Evolutionary conservation across 306 rosid genomes (phyloP), one percentile per base, ranked within the genome.

Genomic region (Comarum palustre): DNA sequence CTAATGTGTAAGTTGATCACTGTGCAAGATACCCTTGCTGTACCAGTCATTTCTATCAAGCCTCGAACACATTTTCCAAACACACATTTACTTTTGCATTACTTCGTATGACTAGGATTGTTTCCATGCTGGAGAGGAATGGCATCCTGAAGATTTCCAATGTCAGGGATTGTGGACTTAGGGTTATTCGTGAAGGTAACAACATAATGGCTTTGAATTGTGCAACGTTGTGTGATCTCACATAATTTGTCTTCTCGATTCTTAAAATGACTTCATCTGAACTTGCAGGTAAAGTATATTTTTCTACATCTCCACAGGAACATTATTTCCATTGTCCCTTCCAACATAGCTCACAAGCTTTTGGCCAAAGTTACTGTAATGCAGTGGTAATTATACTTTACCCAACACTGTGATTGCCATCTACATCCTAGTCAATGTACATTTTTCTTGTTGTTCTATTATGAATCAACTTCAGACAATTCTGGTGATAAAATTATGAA

Each of bases 151-250:
- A 84, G 85, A 87, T 94, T 68, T 96, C 99, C 31, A 94, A 86
- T 84, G 92, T 94, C 38, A 93, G 99, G 66, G 99, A 94, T 83
- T 89, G 97, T 85, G 93, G 97, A 76, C 81, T 94, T 66, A 87
- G 82, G 77, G 41, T 88, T 81, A 84, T 94, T 64, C 95, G 96
- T 46, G 83, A 79, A 68, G 97, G 99, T 92, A 84, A 76, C 12
- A 48, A 71, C 78, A 59, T 34, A 25, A 20, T 59, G 83, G 77
- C 67, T 12, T 31, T 32, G 58, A 6, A 69, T 75, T 13, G 34
- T 66, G 68, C 67, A 61, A 61, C 39, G 27, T 46, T 77, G 47
- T 9, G 78, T 19, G 15, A 6, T 39, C 19, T 39, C 4, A 12
- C 45, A 39, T 19, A 20, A 9, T 4, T 19, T 4, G 11, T 36